Conservation (phyloP, 2,329 filamentous ascomycete genomes). For the Verticillium nonalfalfae region DNA sequence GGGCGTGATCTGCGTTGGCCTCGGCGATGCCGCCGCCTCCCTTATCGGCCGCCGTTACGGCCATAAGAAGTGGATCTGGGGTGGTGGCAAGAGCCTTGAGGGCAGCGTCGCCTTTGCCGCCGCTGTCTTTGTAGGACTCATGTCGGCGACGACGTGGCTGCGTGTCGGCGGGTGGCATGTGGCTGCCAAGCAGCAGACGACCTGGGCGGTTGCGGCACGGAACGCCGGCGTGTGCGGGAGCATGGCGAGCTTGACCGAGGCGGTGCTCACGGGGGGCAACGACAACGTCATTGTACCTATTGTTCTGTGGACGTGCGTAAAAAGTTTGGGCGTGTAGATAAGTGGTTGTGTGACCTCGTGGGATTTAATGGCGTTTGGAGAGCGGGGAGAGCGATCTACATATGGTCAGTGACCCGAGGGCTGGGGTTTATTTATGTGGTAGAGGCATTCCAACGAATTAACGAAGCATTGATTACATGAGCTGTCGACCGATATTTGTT, state of each 20-base stretch:
- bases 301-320: conserved; percentile 85
- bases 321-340: conserved; percentile 58
- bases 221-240: conserved; percentile 69
- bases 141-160: conserved; percentile 68
- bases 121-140: conserved; percentile 71
- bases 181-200: conserved; percentile 48
- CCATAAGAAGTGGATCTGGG: conserved; percentile 89
- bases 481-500: neutral
- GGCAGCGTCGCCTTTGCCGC: conserved; percentile 74
- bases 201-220: conserved; percentile 60
- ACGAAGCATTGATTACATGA: neutral
- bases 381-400: neutral
- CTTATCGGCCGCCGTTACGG: conserved; percentile 85
- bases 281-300: conserved; percentile 97
- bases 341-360: neutral
- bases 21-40: conserved; percentile 90
- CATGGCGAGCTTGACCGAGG: conserved; percentile 86
- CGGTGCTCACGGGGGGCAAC: conserved; percentile 91
- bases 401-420: neutral
- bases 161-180: conserved; percentile 69
- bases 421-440: neutral
- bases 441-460: neutral
- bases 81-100: conserved; percentile 91
- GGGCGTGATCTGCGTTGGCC: conserved; percentile 88
- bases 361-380: neutral